Base-by-base conservation (phyloP, 495 filamentous ascomycete genomes). In the Elasticomyces elasticus region DNA sequence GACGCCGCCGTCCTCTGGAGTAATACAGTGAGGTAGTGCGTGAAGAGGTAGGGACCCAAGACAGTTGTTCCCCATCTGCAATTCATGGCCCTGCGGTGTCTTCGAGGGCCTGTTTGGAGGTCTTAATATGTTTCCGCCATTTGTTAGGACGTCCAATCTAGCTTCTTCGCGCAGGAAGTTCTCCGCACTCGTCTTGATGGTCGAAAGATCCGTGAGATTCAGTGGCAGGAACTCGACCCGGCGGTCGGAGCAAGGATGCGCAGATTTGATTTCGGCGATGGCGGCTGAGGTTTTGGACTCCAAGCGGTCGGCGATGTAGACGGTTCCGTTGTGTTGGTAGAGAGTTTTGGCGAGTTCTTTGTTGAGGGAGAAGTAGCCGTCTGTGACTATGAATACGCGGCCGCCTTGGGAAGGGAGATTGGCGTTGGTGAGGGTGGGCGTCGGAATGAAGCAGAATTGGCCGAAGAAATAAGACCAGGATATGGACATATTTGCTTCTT, bases 221-320 rank as follows among this genome's bases (percentile, higher is more conserved):
- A 79, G 57, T 1, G 62, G 27, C 26, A 79, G 63, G 51, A 63
- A 70, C 19, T 66, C 62, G 4, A 79, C 48, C 5, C 53, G 38
- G 12, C 74, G 74, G 5, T 51, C 49, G 9, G 51, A 55, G 28
- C 38, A 41, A 4, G 60, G 60, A 40, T 53, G 42, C n/a, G 19
- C 47, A 1, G 11, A 25, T 38, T 64, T 22, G 19, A 74, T 59
- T 20, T 59, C 55, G 20, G 60, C 33, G 47, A 79, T 78, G 13
- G 66, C 66, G 1, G 52, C 52, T 15, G 50, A 28, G 22, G 49
- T 59, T 60, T 70, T 74, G 17, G 62, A 58, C 26, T 64, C 61
- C 31, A 63, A 71, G 35, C 78, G 76, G n/a, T 71, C 68, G n/a
- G 74, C 72, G 24, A 79, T 60, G 65, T 77, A 79, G 40, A 81